These are phyloP conservation scores for Vigna mungo DNA, from an alignment of 306 rosid species.

Conservation along the genomic window DNA sequence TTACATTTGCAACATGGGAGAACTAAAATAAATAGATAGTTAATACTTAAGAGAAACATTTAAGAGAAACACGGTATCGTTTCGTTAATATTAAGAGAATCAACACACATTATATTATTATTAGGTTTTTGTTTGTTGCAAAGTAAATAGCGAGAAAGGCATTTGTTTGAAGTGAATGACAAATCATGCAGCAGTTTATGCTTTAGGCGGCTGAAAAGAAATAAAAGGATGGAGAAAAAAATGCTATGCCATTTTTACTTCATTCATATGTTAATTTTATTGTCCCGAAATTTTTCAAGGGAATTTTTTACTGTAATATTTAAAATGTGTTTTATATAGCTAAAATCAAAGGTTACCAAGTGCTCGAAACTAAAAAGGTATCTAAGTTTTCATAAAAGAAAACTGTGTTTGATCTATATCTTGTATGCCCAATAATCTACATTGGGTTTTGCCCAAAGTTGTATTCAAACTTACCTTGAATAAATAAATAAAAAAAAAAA, in stretches of 20 bases:
- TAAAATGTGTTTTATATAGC: no score
- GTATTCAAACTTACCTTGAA: no score
- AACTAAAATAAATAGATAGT: background rate
- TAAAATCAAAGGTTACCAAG: no score
- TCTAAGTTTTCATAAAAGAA: background rate
- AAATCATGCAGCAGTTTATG: slow-evolving; percentile 16
- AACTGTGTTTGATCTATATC: background rate
- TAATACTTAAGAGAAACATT: no score
- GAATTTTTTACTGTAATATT: background rate
- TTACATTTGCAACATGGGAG: background rate
- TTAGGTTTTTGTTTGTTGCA: background rate
- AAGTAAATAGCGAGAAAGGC: background rate
- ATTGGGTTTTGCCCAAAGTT: no score
- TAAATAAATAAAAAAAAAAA: no score
- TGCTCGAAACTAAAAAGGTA: no score
- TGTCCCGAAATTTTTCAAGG: background rate
- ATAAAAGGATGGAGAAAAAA: background rate
- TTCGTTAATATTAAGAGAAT: background rate
- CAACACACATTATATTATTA: background rate
- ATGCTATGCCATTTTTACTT: background rate
- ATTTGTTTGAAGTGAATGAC: slow-evolving; percentile 6
- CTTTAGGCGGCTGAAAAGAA: slow-evolving; percentile 26
- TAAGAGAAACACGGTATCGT: no score
- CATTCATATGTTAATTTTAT: background rate
- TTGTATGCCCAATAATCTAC: background rate